A percentile compares a stretch with the other conserved stretches of the same genome.
phyloP scores from a whole-genome alignment of 192 early-diverging fungal genomes.

The Jimgerdemannia flammicorona region DNA sequence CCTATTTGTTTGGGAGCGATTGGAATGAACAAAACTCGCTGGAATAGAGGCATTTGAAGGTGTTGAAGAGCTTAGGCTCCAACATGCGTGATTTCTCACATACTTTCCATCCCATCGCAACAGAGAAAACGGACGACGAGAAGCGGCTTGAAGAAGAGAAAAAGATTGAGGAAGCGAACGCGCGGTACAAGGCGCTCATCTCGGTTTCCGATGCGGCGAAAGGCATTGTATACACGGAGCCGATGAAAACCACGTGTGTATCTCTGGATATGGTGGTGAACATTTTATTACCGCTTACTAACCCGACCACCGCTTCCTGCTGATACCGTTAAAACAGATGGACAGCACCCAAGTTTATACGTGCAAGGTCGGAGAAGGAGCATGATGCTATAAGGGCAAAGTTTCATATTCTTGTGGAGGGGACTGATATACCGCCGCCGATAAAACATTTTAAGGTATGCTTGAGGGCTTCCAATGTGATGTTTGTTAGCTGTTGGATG shows the following conservation, averaged over 20 bases:
- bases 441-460: slow-evolving; percentile 69
- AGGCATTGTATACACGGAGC: slow-evolving; percentile 82
- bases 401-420: slow-evolving; percentile 88
- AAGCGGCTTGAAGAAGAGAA: slow-evolving; percentile 80
- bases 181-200: slow-evolving; percentile 72
- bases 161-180: slow-evolving; percentile 78
- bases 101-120: neutral
- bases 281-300: no score
- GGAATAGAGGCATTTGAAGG: neutral
- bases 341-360: slow-evolving; percentile 73
- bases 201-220: slow-evolving; percentile 86
- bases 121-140: slow-evolving; percentile 74
- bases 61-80: no score
- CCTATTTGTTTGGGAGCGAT: no score
- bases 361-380: slow-evolving; percentile 47
- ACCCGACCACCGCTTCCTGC: no score
- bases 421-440: slow-evolving; percentile 80
- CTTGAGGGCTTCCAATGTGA: no score
- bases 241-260: slow-evolving; percentile 71
- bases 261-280: no score
- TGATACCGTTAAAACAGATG: slow-evolving; percentile 43
- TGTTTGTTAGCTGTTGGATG: no score
- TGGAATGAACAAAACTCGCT: no score
- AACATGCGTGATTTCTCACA: no score
- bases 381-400: slow-evolving; percentile 64